Evolutionary conservation across 2,329 filamentous ascomycete species (phyloP).

Genomic region (Stemphylium beticola): DNA sequence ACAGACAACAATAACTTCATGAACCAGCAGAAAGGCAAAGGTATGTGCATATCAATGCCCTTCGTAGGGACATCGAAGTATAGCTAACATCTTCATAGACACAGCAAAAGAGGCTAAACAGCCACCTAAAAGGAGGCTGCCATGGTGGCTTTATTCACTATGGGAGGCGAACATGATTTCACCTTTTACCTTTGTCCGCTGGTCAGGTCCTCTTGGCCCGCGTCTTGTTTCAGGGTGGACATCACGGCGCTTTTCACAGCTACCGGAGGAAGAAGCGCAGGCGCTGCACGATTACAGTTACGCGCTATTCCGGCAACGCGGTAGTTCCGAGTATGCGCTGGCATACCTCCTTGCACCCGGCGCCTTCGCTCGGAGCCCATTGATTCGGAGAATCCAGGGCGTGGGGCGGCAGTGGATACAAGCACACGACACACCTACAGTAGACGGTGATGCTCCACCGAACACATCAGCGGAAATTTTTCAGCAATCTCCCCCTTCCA

Average conservation of each 20-base stretch:
- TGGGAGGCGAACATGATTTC: conserved; percentile 94
- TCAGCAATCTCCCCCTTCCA: conserved; percentile 3
- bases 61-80: too few relatives aligned
- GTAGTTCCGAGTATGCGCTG: conserved; percentile 91
- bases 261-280: conserved; percentile 79
- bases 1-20: conserved; percentile 63
- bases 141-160: conserved; percentile 87
- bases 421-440: conserved; percentile 31
- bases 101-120: conserved; percentile 45
- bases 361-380: conserved; percentile 84
- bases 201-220: conserved; percentile 87
- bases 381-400: conserved; percentile 85
- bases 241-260: conserved; percentile 85
- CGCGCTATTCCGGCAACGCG: conserved; percentile 88
- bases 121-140: conserved; percentile 68
- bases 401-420: conserved; percentile 74
- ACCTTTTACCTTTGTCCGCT: conserved; percentile 88
- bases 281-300: conserved; percentile 94
- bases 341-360: conserved; percentile 93
- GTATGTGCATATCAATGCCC: background rate
- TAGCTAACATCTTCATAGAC: conserved; percentile 17
- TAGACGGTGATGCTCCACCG: conserved; percentile 35
- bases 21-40: conserved; percentile 54
- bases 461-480: background rate
- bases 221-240: conserved; percentile 95